These are phyloP conservation scores for Sporothrix variecibatus DNA, from an alignment of 2,329 filamentous ascomycete genomes.

Conservation along the genomic window DNA sequence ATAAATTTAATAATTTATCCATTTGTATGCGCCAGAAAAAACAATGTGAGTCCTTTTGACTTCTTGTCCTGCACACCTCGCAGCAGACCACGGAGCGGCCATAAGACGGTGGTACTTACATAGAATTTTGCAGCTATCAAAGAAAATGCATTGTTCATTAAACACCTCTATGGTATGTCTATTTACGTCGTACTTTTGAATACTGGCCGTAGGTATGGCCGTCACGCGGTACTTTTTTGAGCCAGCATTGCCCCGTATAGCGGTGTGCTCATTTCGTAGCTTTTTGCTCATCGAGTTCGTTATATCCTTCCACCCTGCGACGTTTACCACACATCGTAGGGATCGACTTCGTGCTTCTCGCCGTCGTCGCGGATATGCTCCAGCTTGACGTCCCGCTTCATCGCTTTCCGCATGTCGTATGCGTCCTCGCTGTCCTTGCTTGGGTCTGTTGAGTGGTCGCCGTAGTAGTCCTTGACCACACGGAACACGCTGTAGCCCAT, in stretches of 20 bases:
- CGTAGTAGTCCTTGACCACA: conserved; percentile 89
- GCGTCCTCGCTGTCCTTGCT: conserved; percentile 75
- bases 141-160: not conserved
- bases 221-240: not conserved
- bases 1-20: not conserved
- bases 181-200: not conserved
- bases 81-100: not conserved
- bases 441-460: conserved; percentile 72
- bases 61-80: not conserved
- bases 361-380: conserved; percentile 81
- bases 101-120: not conserved
- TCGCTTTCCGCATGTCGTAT: conserved; percentile 93
- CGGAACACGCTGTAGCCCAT: conserved; percentile 93
- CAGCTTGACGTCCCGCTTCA: conserved; percentile 74
- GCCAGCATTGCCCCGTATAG: not conserved
- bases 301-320: not conserved
- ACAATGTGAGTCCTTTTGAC: no score
- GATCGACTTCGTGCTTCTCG: conserved; percentile 73
- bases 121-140: not conserved
- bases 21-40: not conserved
- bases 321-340: conserved; percentile 82
- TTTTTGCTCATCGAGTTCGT: not conserved
- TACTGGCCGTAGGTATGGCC: not conserved
- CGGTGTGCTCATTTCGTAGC: not conserved
- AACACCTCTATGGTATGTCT: not conserved